Base-by-base conservation (phyloP, 768 basidiomycete species). In the Psilocybe sp. region DNA sequence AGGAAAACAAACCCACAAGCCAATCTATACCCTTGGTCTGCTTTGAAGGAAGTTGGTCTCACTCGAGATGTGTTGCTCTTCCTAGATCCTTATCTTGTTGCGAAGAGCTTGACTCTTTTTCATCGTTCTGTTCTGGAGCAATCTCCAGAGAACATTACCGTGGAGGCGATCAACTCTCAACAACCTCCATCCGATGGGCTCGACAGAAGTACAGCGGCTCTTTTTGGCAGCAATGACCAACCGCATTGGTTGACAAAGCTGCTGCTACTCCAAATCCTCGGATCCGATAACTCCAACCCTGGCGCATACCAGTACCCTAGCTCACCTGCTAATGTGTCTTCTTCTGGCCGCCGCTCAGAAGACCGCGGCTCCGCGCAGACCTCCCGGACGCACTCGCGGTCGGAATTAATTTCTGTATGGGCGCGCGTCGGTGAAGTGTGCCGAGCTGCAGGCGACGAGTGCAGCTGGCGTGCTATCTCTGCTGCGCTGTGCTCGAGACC, bases 231-330 rank as follows among this genome's bases (percentile, higher is more conserved):
- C 50, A 84, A 87, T 23, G 81, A 82, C 5, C 74, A 72, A 38
- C 87, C 89, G 1, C 87, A 93, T 62, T 93, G 90, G 89, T 69
- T 92, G 37, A 92, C 91, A 12, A 84, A 79, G 58, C 65, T 88
- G 4, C 67, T 92, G 5, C 64, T 93, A 1, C 63, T 84, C 39
- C 89, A 90, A 61, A 78, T 91, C 11, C 74, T 92, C 11, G 82
- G 80, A 19, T 74, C 77, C 0, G 86, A 87, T 57, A 73, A 76
- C 1, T 69, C 76, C 7, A 65, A 59, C 47, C 55, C 62, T 18
- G 20, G 34, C 38, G 32, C 16, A 18, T 60, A 64, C 46, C 55
- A 56, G 11, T 40, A 52, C 47, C 35, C 40, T 38, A 46, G 40
- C 32, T 44, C 18, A 37, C 51, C 23, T 33, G 50, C 40, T 50